These are phyloP conservation scores for Pascua sp. DNA, from an alignment of 1,284 basidiomycete genomes.

Conservation along the genomic window DNA sequence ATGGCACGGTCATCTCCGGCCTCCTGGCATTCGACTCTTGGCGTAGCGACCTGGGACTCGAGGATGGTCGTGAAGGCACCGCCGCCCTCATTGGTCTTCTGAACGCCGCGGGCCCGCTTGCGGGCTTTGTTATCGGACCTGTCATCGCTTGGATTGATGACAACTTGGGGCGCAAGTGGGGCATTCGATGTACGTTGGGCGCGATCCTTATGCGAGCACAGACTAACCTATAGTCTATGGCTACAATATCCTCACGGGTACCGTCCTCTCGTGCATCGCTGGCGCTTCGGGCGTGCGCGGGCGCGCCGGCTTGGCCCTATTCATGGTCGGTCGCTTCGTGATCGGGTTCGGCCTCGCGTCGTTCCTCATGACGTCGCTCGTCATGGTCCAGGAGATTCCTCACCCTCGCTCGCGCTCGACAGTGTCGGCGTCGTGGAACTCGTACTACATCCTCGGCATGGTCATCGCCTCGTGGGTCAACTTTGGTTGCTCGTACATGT, in stretches of 20 bases:
- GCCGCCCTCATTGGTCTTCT: conserved; percentile 43
- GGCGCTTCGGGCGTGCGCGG: conserved; percentile 41
- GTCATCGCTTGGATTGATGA: conserved; percentile 49
- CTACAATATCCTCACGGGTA: conserved; percentile 43
- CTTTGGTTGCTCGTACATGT: conserved; percentile 27
- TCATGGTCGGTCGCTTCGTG: conserved; percentile 43
- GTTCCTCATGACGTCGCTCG: conserved; percentile 50
- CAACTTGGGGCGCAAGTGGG: conserved; percentile 46
- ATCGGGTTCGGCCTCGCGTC: conserved; percentile 50
- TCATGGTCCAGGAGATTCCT: conserved; percentile 49
- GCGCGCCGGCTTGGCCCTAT: conserved; percentile 48
- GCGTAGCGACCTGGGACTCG: conserved; percentile 43
- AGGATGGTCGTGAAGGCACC: conserved; percentile 23
- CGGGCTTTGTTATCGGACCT: conserved; percentile 47
- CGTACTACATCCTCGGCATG: conserved; percentile 35
- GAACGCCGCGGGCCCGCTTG: conserved; percentile 43
- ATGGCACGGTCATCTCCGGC: conserved; percentile 48
- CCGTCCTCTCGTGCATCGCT: conserved; percentile 45
- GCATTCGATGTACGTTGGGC: conserved; percentile 44
- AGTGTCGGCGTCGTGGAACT: conserved; percentile 47
- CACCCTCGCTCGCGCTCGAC: conserved; percentile 43
- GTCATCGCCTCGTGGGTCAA: conserved; percentile 24
- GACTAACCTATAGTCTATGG: conserved; percentile 44
- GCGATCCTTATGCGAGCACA: not conserved
- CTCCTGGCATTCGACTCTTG: conserved; percentile 48